Evolutionary conservation across 306 rosid genomes (phyloP).

Genomic region (Quercus ilex): DNA sequence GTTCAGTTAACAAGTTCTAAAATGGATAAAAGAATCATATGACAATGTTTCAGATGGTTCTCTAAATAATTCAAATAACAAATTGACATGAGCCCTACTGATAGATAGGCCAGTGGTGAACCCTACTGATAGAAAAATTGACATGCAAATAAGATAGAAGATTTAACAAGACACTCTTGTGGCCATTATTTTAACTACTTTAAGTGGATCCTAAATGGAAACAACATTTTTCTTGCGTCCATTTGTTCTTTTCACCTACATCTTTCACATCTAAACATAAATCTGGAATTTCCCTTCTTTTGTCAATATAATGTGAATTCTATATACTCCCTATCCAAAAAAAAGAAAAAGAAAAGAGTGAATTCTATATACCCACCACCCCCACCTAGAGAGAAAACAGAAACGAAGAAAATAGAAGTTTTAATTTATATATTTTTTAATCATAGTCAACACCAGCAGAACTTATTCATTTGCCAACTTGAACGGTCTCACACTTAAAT

Average conservation of each 20-base stretch:
- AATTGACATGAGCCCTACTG: background rate
- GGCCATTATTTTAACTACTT: background rate
- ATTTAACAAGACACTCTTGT: background rate
- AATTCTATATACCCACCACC: background rate
- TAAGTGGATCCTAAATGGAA: background rate
- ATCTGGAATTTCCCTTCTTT: background rate
- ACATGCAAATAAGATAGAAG: background rate
- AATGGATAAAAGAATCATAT: background rate
- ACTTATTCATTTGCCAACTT: background rate
- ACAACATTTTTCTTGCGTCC: background rate
- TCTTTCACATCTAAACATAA: background rate
- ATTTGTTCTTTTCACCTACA: background rate
- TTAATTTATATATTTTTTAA: background rate
- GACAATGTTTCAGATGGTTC: background rate
- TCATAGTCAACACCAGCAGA: background rate
- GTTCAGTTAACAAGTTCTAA: background rate
- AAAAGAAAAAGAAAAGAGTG: no score
- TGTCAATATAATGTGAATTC: background rate
- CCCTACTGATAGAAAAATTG: no score
- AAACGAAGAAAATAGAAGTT: background rate
- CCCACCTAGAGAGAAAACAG: no score
- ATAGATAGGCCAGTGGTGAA: background rate
- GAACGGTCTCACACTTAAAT: background rate
- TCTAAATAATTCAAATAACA: background rate
- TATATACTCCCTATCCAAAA: no score